Conservation (phyloP, 352 stramenopile genomes). For the Pythium coloratum region DNA sequence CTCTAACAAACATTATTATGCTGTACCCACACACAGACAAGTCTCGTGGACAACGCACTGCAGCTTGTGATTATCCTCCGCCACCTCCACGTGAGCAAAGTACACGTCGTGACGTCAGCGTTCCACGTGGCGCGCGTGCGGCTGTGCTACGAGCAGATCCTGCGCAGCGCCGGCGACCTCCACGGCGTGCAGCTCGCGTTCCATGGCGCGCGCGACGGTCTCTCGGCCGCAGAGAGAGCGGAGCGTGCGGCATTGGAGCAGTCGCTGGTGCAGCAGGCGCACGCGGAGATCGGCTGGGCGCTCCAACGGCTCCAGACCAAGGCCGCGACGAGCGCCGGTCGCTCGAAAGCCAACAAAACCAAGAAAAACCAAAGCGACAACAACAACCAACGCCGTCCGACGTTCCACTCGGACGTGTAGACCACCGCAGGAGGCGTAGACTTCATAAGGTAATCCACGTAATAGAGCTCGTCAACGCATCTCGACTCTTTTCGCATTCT, state of each 20-base stretch:
- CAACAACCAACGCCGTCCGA: background rate
- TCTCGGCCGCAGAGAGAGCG: constrained; percentile 26
- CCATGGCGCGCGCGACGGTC: constrained; percentile 31
- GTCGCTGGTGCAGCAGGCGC: constrained; percentile 18
- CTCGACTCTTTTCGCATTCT: background rate
- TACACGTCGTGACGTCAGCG: constrained; percentile 41
- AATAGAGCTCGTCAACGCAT: constrained; percentile 12
- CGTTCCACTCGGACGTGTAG: constrained; percentile 15
- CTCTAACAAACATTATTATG: background rate
- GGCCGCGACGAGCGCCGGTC: background rate
- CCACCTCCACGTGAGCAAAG: constrained; percentile 32
- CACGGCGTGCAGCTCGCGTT: constrained; percentile 27
- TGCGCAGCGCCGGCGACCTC: constrained; percentile 27
- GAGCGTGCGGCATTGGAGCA: constrained; percentile 29
- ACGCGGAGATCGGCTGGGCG: constrained; percentile 11
- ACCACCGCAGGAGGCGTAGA: too few species aligned
- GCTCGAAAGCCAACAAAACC: background rate
- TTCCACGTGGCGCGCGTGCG: constrained; percentile 36
- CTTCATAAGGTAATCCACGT: background rate
- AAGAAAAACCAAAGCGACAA: background rate
- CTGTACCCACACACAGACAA: constrained; percentile 25
- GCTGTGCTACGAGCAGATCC: constrained; percentile 35
- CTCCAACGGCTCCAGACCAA: constrained; percentile 17
- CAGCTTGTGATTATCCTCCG: constrained; percentile 31
- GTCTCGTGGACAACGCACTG: constrained; percentile 40